Percentiles rank a stretch among this genome's conserved stretches.
Conservation (phyloP, 2,329 filamentous ascomycete species). For the Aureobasidium musti region DNA sequence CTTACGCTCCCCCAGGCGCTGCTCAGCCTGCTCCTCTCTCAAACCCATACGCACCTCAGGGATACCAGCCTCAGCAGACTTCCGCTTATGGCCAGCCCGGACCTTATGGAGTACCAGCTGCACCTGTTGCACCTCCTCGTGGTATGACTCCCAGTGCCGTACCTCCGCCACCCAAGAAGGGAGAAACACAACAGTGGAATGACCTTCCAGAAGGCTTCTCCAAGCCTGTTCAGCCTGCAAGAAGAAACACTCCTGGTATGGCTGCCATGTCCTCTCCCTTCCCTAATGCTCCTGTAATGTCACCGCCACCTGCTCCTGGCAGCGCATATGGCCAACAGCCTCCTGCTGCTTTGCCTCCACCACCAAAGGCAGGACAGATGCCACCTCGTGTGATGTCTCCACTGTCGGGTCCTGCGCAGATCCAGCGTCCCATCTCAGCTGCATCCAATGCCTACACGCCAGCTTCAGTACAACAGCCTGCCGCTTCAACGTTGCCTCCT, state of each 20-base stretch:
- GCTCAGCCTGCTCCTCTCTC: slow-evolving; percentile 45
- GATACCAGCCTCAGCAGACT: slow-evolving; percentile 53
- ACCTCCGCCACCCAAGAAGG: slow-evolving; percentile 68
- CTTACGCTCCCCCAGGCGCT: slow-evolving; percentile 35
- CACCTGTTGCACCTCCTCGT: slow-evolving; percentile 60
- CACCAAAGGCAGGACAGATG: slow-evolving; percentile 74
- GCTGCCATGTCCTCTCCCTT: slow-evolving; percentile 75
- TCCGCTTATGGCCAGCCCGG: slow-evolving; percentile 25
- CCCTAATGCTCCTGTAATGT: slow-evolving; percentile 59
- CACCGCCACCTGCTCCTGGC: slow-evolving; percentile 58
- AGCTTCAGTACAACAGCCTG: slow-evolving; percentile 44
- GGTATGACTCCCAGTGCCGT: slow-evolving; percentile 62
- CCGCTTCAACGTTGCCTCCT: slow-evolving; percentile 45
- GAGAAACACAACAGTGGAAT: slow-evolving; percentile 84
- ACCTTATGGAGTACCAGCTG: slow-evolving; percentile 40
- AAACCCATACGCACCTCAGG: slow-evolving; percentile 55
- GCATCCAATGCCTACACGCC: slow-evolving; percentile 66
- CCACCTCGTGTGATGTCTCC: slow-evolving; percentile 67
- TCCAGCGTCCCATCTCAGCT: slow-evolving; percentile 54
- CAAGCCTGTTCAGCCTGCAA: slow-evolving; percentile 65
- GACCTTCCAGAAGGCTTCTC: slow-evolving; percentile 81
- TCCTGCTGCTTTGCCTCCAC: slow-evolving; percentile 74
- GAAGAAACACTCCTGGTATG: slow-evolving; percentile 70
- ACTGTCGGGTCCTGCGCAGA: slow-evolving; percentile 60
- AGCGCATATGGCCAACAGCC: slow-evolving; percentile 61